Base-by-base conservation (phyloP, 2,329 filamentous ascomycete genomes). In the Diplodia mutila region DNA sequence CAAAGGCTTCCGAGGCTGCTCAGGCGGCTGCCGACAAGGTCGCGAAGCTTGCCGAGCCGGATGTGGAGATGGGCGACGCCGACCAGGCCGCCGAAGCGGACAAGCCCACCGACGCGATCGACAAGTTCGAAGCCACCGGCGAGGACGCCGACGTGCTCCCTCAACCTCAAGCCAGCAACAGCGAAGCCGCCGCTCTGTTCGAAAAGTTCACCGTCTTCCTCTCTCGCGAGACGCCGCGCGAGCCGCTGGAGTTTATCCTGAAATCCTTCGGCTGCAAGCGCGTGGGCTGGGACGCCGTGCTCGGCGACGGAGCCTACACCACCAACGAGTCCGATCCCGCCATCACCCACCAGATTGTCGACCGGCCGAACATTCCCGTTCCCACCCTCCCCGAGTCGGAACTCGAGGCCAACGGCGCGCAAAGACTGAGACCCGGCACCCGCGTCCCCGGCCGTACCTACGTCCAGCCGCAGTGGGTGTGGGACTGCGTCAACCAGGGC, bases 381-480 rank as follows among this genome's bases (percentile, higher is more conserved):
- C 73, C 69, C 23, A 73, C 70, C 8, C 71, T 78, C 2, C 68
- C 88, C 32, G 74, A 78, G 71, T 68, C 81, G n/a, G 72, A 80
- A 48, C 70, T 73, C 4, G 59, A 63, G 18, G 46, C 27, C 3
- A 63, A 63, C 29, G 46, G 37, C n/a, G 11, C 39, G 16, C 39
- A 48, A 27, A 68, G 73, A 66, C 70, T 76, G 69, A 70, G 74
- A 59, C 74, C 79, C 42, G 83, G 79, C 69, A 88, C 88, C 70
- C 89, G 93, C 69, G 90, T 98, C 69, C 93, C 94, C n/a, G 94
- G 94, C 42, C 87, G 95, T 71, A 93, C 89, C 70, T 99, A 99
- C 73, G 83, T 99, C 67, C 95, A 99, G 82, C 95, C 95, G 23
- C 95, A 99, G 78, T 99, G 96, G 94, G 89, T 99, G 4, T 99